These are phyloP conservation scores for Abrus pulchellus DNA, from an alignment of 306 rosid genomes.

Conservation along the genomic window DNA sequence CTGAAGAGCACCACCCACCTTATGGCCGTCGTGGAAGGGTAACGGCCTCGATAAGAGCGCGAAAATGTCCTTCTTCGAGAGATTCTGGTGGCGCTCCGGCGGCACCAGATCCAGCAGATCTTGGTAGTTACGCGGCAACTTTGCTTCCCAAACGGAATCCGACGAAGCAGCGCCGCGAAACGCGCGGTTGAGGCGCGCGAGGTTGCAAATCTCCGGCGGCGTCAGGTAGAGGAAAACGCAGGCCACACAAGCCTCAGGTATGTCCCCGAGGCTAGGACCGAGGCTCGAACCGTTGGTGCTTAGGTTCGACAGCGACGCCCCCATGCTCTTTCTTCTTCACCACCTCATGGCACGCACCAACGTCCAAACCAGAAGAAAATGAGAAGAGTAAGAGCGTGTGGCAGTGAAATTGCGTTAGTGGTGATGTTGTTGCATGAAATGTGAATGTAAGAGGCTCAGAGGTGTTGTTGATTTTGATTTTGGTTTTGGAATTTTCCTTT, in stretches of 20 bases:
- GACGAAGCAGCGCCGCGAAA: conserved; percentile 94
- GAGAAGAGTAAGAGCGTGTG: neutral
- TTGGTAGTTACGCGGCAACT: conserved; percentile 80
- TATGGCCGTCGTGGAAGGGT: conserved; percentile 71
- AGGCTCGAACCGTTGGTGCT: conserved; percentile 63
- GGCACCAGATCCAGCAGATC: conserved; percentile 75
- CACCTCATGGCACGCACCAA: neutral
- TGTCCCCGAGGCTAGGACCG: conserved; percentile 87
- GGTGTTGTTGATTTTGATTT: neutral
- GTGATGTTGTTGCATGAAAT: neutral
- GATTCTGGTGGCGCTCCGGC: conserved; percentile 59
- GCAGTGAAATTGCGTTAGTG: no score
- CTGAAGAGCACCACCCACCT: conserved; percentile 55
- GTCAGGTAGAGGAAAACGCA: conserved; percentile 81
- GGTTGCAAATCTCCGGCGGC: conserved; percentile 92
- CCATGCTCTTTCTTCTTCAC: conserved; percentile 55
- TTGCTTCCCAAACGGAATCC: conserved; percentile 85
- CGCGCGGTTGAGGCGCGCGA: conserved; percentile 83
- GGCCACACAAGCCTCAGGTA: conserved; percentile 92
- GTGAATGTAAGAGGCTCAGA: neutral
- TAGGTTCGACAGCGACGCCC: conserved; percentile 76
- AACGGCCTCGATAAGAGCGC: conserved; percentile 76
- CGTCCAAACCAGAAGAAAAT: no score
- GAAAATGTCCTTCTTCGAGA: conserved; percentile 77
- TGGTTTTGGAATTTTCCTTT: neutral